Evolutionary conservation across 345 rosid species (phyloP).

Genomic region (Noccaea caerulescens): DNA sequence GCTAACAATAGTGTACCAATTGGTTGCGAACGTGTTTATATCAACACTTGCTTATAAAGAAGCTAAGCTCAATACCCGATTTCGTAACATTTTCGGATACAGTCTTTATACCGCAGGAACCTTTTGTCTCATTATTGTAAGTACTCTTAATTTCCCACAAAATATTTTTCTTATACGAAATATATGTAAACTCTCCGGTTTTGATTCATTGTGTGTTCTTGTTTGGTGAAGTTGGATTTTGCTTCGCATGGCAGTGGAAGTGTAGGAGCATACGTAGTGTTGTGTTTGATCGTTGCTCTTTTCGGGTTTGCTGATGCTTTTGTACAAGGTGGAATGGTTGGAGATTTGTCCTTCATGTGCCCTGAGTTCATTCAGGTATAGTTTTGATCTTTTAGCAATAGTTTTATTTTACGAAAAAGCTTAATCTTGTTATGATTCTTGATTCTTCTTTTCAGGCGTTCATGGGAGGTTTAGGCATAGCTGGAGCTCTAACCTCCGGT

Average conservation of each 20-base stretch:
- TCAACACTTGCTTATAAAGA: conserved; percentile 64
- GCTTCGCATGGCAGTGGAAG: conserved; percentile 85
- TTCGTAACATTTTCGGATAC: conserved; percentile 72
- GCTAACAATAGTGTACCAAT: conserved; percentile 80
- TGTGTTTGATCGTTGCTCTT: conserved; percentile 61
- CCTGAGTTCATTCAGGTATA: conserved; percentile 71
- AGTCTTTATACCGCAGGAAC: conserved; percentile 56
- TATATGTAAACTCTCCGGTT: not conserved
- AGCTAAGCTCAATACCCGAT: conserved; percentile 70
- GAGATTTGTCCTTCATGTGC: conserved; percentile 81
- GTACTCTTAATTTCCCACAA: conserved; percentile 26
- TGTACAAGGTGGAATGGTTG: conserved; percentile 90
- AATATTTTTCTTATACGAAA: not conserved
- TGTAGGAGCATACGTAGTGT: conserved; percentile 62
- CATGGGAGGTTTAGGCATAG: conserved; percentile 69
- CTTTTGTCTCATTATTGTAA: conserved; percentile 71
- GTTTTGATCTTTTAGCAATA: not conserved
- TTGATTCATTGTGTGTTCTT: not conserved
- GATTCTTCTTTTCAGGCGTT: conserved; percentile 52
- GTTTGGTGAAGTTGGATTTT: conserved; percentile 67
- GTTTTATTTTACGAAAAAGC: not conserved
- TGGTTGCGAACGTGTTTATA: conserved; percentile 66
- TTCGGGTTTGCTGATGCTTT: conserved; percentile 89
- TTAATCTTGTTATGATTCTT: conserved; percentile 8
- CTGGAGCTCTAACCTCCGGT: conserved; percentile 73